phyloP scores from a whole-genome alignment of 768 basidiomycete species.

The Rhizopogon rudus region DNA sequence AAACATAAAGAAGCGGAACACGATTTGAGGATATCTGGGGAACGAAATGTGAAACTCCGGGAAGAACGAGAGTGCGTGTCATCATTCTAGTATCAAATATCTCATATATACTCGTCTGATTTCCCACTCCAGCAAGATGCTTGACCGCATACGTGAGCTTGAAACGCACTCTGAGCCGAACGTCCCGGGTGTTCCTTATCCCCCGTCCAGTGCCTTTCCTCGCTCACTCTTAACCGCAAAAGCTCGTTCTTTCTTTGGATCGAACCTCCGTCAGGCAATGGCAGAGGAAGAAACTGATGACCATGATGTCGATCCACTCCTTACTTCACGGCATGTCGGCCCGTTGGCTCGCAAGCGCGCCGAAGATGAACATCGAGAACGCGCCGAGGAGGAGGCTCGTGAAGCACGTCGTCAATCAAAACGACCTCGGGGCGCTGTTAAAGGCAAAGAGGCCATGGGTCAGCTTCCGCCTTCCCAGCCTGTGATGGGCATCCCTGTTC shows the following conservation, averaged over 20 bases:
- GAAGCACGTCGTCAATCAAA: conserved; percentile 33
- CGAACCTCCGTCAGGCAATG: conserved; percentile 44
- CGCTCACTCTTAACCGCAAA: conserved; percentile 40
- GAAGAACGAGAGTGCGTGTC: conserved; percentile 57
- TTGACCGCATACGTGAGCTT: conserved; percentile 59
- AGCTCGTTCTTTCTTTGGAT: conserved; percentile 39
- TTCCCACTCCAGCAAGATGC: conserved; percentile 36
- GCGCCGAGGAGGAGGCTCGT: conserved; percentile 41
- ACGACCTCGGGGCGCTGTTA: conserved; percentile 28
- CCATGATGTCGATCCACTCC: conserved; percentile 40
- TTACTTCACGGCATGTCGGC: conserved; percentile 41
- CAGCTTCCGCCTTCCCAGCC: conserved; percentile 17
- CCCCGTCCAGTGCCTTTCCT: conserved; percentile 43
- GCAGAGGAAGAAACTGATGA: conserved; percentile 40
- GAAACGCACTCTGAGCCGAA: conserved; percentile 37
- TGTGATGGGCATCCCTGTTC: conserved; percentile 18
- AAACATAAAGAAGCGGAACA: conserved; percentile 54
- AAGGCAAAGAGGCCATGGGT: conserved; percentile 33
- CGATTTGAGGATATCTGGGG: conserved; percentile 55
- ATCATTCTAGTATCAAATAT: background rate
- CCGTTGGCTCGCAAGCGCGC: conserved; percentile 39
- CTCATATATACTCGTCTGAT: background rate
- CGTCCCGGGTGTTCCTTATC: conserved; percentile 27
- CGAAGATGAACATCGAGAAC: conserved; percentile 37
- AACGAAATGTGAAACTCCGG: conserved; percentile 57